These are phyloP conservation scores for Niebla homalea DNA, from an alignment of 495 filamentous ascomycete genomes.

Conservation along the genomic window DNA sequence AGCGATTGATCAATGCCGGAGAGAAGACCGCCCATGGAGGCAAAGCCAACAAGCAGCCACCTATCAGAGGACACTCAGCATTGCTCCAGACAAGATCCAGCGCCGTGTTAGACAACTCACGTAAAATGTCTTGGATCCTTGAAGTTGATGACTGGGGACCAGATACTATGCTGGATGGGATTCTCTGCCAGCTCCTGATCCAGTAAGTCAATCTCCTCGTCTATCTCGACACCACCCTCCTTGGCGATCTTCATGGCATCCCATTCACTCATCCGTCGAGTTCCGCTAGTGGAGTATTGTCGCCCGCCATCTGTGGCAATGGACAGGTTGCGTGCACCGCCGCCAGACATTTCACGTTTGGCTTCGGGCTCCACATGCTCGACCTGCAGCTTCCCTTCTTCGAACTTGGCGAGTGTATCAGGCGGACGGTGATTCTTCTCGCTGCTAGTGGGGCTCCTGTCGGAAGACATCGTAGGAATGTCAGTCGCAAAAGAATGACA, in stretches of 20 bases:
- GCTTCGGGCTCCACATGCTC: conserved; percentile 8
- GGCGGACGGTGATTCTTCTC: neutral
- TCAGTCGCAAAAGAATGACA: neutral
- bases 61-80: too few species aligned
- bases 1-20: conserved; percentile 50
- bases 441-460: neutral
- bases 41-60: conserved; percentile 49
- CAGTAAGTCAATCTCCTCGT: conserved; percentile 10
- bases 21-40: conserved; percentile 47
- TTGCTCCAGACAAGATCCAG: too few species aligned
- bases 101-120: too few species aligned
- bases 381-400: conserved; percentile 9
- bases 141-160: conserved; percentile 11
- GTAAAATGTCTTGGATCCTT: conserved; percentile 30
- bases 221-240: conserved; percentile 11
- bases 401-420: conserved; percentile 7
- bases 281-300: conserved; percentile 9
- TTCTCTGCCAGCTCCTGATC: conserved; percentile 8
- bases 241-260: conserved; percentile 12
- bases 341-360: neutral
- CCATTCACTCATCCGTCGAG: conserved; percentile 9
- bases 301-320: conserved; percentile 7
- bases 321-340: conserved; percentile 4
- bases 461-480: conserved; percentile 1
- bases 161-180: conserved; percentile 6